Evolutionary conservation across 2,329 filamentous ascomycete genomes (phyloP), one percentile per base, ranked within the genome.

Genomic region (Colletotrichum ledebouriae): DNA sequence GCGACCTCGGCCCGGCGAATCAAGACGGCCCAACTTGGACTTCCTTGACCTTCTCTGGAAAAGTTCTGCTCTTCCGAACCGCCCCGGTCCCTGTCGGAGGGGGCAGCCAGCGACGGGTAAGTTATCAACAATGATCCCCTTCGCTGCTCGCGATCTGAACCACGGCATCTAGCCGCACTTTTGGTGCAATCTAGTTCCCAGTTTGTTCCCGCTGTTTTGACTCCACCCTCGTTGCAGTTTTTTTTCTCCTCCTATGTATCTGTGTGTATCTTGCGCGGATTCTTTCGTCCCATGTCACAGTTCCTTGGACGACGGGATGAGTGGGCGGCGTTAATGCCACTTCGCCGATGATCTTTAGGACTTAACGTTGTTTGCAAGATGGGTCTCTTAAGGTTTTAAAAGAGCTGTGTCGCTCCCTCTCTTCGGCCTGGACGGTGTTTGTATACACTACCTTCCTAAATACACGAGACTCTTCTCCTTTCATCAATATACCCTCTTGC

Each of bases 321-420:
- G 11, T 39, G 11, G 37, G 7, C 64, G 66, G 66, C 66, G 66
- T 68, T 69, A 69, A 55, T 50, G 17, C 49, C 25, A 57, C 47
- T 65, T 66, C 66, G 66, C 66, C 66, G 66, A 69, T 22, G 37
- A 10, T 25, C 12, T 47, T 65, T 69, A 69, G 66, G 66, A 69
- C 41, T 69, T 60, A 69, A 69, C 20, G 20, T 39, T 46, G 11
- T 50, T 49, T 17, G 49, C 22, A 6, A 3, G 66, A 69, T 60
- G 49, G 49, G 49, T 33, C 41, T 37, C 13, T 25, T 12, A 20
- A 41, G 56, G 39, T 44, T 46, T 66, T 60, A 69, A 60, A 68
- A 57, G 61, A 55, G 53, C 55, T 53, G 47, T 9, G 49, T 52
- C 37, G 42, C 62, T 69, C 61, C 59, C 41, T 15, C 41, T 6